Evolutionary conservation across 352 stramenopile species (phyloP), one percentile per base, ranked within the genome.

Genomic region (Globisporangium rhizosaccharum): DNA sequence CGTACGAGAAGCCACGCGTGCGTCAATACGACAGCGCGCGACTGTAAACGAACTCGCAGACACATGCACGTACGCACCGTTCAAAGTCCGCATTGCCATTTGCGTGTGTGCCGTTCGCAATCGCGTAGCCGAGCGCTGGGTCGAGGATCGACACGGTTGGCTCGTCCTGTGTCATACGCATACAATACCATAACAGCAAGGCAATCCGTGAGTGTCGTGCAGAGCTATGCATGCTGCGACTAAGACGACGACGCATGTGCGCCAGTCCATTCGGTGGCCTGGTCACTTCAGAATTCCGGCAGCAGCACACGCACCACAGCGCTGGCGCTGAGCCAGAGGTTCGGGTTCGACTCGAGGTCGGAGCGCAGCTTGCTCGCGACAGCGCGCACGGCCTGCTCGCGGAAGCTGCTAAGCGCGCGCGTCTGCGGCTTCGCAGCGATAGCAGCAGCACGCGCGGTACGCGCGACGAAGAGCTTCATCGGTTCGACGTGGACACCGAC

Each of bases 111-210:
- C 63, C 51, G n/a, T 63, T 66, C 49, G 59, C 55, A 56, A 70
- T 68, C 33, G 77, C 82, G 49, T 92, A 94, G 3, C 82, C 83
- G 0, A 68, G 70, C 8, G 77, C 76, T 4, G 85, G 81, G 33
- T 92, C 72, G 49, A 94, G 50, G 33, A 94, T 94, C 39, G 85
- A 94, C n/a, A 92, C 71, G 0, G 85, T 94, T 25, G 85, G 79
- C 36, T 92, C 82, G 49, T 94, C 75, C 85, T 94, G 46, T 1
- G 33, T 18, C 42, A n/a, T n/a, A 45, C 49, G 8, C 14, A 52
- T 9, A 59, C 45, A 58, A 2, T 1, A 25, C 3, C 44, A n/a
- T 9, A 48, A n/a, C 4, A 48, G 44, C 44, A 48, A 48, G 44
- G 14, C 18, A 48, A 17, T 47, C 12, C 9, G 37, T 45, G 17